Evolutionary conservation across 441 rosid species (phyloP).

Genomic region (Caryocar brasiliense): DNA sequence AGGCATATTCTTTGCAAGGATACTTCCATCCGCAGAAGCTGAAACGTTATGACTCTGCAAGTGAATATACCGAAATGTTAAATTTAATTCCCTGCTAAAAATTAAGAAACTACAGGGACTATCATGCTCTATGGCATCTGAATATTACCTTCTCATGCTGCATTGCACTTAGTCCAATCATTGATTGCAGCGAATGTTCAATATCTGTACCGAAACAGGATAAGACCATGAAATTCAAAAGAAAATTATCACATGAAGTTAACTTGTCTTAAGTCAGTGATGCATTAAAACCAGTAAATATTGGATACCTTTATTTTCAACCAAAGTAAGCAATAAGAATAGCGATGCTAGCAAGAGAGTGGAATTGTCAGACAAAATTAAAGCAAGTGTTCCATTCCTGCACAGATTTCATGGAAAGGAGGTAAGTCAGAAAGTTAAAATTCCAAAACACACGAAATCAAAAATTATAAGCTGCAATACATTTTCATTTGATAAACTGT

Average conservation of each 20-base stretch:
- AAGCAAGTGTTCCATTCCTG: slow-evolving; percentile 42
- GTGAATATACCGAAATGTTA: slow-evolving; percentile 4
- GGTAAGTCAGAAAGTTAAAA: not conserved
- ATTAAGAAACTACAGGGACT: not conserved
- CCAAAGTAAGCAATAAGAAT: slow-evolving; percentile 37
- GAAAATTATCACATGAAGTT: too few relatives aligned
- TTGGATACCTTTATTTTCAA: slow-evolving; percentile 45
- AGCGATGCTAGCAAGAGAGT: slow-evolving; percentile 35
- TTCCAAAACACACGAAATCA: not conserved
- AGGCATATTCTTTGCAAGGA: slow-evolving; percentile 32
- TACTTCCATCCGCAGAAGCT: slow-evolving; percentile 20
- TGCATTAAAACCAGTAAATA: not conserved
- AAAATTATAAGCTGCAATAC: not conserved
- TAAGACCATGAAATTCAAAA: not conserved
- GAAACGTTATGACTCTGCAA: slow-evolving; percentile 19
- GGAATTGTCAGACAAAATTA: slow-evolving; percentile 39
- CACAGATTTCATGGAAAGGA: slow-evolving; percentile 11
- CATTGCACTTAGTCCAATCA: slow-evolving; percentile 19
- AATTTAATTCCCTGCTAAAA: not conserved
- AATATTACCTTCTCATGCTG: slow-evolving; percentile 31
- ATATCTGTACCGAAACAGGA: slow-evolving; percentile 26
- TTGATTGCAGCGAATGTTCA: slow-evolving; percentile 21
- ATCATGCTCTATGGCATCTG: not conserved
- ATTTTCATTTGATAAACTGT: too few relatives aligned
- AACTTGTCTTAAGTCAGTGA: not conserved